Evolutionary conservation across 169 alveolate genomes (phyloP), one percentile per base, ranked within the genome.

Genomic region (Plasmodium sp.): DNA sequence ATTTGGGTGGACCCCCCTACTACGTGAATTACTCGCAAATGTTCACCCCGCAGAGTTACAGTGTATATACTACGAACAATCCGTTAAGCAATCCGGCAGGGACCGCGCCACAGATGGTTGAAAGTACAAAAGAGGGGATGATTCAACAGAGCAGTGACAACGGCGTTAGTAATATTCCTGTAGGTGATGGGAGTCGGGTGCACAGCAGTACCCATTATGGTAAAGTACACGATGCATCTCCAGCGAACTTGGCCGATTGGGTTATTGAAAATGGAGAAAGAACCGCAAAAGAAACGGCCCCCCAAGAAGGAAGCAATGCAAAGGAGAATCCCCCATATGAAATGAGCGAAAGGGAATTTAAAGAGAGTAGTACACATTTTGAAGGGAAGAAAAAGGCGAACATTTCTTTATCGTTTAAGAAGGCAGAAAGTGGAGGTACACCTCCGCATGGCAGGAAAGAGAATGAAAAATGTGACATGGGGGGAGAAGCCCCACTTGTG

Each of bases 351-450:
- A 90, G 36, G 27, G 72, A 62, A 43, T 31, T 16, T 36, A 77
- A 34, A 48, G 62, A 22, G 51, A 80, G 39, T 14, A 75, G 77
- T 43, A 2, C 16, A 62, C 81, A 71, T 75, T 22, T 22, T 14
- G 77, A 33, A 71, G 43, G 36, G 41, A 84, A 41, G 48, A 72
- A 72, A 16, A 74, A 41, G 43, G 77, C 10, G 27, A 72, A 48
- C n/a, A 82, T 34, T 82, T 54, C 75, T 82, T 22, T 71, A 18
- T 71, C 73, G 27, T 72, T 27, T 72, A 84, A 84, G 72, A 12
- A 36, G 54, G 54, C 0, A 33, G n/a, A 84, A 31, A 72, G 9
- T 36, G 36, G 3, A 6, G n/a, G 7, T n/a, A 27, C 45, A 12
- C 27, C 9, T 27, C 48, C 58, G 79, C 7, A 43, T 72, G 34